Percentiles rank a stretch among this genome's conserved stretches.
These are phyloP conservation scores for sorghum (Sorghum bicolor) DNA, from an alignment of 176 grass and related monocot genomes.

Conservation along the genomic window DNA sequence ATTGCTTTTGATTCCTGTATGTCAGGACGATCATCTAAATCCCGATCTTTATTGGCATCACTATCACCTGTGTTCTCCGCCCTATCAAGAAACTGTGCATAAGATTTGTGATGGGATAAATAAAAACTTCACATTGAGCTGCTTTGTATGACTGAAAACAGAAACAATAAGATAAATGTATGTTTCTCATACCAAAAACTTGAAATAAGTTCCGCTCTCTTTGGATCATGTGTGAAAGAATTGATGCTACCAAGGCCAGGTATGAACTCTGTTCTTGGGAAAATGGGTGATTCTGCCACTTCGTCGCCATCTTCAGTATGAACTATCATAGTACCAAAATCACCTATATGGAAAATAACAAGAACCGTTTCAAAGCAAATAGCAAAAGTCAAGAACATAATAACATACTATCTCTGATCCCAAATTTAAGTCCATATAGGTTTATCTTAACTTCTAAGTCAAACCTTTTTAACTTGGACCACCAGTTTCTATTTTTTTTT, in stretches of 20 bases:
- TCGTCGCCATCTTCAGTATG: slow-evolving; percentile 73
- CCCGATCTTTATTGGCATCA: slow-evolving; percentile 60
- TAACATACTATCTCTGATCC: background rate
- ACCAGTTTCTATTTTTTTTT: background rate
- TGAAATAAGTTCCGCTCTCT: slow-evolving; percentile 52
- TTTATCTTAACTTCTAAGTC: background rate
- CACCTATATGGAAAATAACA: slow-evolving; percentile 41
- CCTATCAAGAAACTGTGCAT: slow-evolving; percentile 47
- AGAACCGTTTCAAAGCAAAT: background rate
- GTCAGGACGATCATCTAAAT: slow-evolving; percentile 43
- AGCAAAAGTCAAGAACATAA: background rate
- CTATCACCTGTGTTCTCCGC: slow-evolving; percentile 58
- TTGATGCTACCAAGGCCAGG: slow-evolving; percentile 91
- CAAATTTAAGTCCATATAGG: background rate
- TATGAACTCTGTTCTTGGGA: slow-evolving; percentile 74
- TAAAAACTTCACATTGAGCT: background rate
- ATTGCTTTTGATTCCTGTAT: slow-evolving; percentile 35
- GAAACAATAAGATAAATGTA: slow-evolving; percentile 1
- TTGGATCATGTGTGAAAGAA: slow-evolving; percentile 90
- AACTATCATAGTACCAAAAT: slow-evolving; percentile 82
- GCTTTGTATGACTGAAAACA: slow-evolving; percentile 6
- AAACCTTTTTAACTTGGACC: background rate
- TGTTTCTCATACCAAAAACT: slow-evolving; percentile 58
- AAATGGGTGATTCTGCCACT: slow-evolving; percentile 57
- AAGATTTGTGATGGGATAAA: background rate